Base-by-base conservation (phyloP, 805 yeast genomes). In the Lipomyces lipofer region DNA sequence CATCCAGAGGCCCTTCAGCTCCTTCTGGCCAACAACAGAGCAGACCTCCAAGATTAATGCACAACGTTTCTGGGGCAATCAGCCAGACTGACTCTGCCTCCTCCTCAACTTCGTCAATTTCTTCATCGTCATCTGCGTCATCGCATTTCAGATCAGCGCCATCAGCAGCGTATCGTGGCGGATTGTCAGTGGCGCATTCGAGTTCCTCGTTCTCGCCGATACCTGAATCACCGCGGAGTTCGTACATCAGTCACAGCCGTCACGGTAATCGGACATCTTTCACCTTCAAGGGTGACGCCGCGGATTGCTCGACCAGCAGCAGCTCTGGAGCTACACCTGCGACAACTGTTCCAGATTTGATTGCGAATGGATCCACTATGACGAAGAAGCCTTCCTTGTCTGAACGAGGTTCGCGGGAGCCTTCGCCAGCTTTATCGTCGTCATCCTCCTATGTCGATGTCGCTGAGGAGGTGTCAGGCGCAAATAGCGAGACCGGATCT, bases 401-500 rank as follows among this genome's bases (percentile, higher is more conserved):
- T 46, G 33, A 4, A 24, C n/a, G n/a, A n/a, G 22, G 22, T 36
- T 15, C 19, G 40, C 40, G 22, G 19, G 12, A 21, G 12, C 40
- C 44, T 12, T 17, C 46, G 30, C 25, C 33, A 8, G 21, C 8
- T n/a, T 24, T 49, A 7, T 47, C 50, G 9, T 43, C 44, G 25
- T 33, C 50, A 1, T 44, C 51, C n/a, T 47, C 51, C 13, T 32
- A 19, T 10, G 39, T 35, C n/a, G 47, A 42, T 13, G 51, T n/a
- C 7, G 29, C 30, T 17, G 49, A 22, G 19, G 15, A n/a, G 17
- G 49, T n/a, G 8, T 15, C 24, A n/a, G 3, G 15, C 21, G 17
- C 44, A 21, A 28, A 24, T n/a, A 19, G 25, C 9, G 22, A 7
- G 10, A 36, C 40, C 7, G 40, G 21, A 33, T 15, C 21, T 21